phyloP scores from a whole-genome alignment of 228 moss, liverwort and hornwort species.

The Sphagnum magellanicum region DNA sequence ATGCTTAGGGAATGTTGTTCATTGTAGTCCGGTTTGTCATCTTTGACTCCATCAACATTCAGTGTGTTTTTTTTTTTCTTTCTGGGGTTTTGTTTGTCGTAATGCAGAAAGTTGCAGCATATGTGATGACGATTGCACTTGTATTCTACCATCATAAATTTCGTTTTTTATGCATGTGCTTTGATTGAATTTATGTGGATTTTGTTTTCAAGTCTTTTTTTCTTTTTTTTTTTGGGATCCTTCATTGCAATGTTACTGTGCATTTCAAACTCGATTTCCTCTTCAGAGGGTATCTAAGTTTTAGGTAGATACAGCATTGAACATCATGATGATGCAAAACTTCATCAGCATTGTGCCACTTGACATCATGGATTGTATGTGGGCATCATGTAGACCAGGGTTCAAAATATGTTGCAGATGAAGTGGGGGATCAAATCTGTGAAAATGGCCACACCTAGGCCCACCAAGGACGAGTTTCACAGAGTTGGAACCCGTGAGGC shows the following conservation, averaged over 20 bases:
- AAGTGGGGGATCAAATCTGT: neutral
- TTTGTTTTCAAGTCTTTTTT: too few species aligned
- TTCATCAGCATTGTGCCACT: too few species aligned
- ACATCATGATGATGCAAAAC: too few species aligned
- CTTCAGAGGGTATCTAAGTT: too few species aligned
- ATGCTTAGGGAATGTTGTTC: neutral
- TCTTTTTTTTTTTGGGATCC: too few species aligned
- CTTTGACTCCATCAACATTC: neutral
- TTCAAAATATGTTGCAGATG: neutral
- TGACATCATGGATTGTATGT: neutral
- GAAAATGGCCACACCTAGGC: neutral
- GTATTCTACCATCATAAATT: neutral
- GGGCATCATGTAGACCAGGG: neutral
- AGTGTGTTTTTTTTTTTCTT: neutral
- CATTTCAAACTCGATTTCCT: too few species aligned
- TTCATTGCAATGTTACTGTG: too few species aligned
- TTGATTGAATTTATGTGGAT: too few species aligned
- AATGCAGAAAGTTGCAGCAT: neutral
- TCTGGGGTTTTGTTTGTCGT: too few species aligned
- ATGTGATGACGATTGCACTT: neutral
- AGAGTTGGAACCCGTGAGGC: too few species aligned
- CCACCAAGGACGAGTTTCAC: neutral
- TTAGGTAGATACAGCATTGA: too few species aligned
- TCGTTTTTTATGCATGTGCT: too few species aligned
- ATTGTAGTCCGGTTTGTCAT: neutral